phyloP scores from a whole-genome alignment of 257 asterid species.

The Orobanche coerulescens region DNA sequence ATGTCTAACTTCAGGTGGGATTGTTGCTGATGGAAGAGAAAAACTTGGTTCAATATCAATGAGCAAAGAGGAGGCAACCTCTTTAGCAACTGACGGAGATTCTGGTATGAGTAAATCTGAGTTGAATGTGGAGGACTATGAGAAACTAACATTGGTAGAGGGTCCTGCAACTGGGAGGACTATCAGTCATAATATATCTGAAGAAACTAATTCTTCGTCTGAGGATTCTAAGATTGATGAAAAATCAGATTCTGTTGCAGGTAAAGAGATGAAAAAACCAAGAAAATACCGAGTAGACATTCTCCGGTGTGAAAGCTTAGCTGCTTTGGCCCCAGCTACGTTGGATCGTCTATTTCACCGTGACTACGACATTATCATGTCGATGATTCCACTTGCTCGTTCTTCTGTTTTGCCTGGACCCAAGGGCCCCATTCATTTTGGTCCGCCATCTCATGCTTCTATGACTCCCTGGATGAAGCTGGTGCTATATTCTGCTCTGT shows the following conservation, averaged over 20 bases:
- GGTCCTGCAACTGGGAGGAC: conserved; percentile 23
- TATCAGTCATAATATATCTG: conserved; percentile 20
- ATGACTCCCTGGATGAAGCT: conserved; percentile 99
- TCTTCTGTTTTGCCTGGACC: conserved; percentile 96
- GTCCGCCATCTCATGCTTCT: conserved; percentile 93
- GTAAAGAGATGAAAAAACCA: conserved; percentile 45
- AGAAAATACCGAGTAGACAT: conserved; percentile 77
- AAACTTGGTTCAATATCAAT: conserved; percentile 29
- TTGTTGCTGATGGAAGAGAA: conserved; percentile 41
- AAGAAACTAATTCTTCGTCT: conserved; percentile 28
- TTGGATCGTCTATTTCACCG: conserved; percentile 91
- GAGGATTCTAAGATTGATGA: conserved; percentile 43
- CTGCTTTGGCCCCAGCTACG: conserved; percentile 85
- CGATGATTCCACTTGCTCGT: conserved; percentile 97
- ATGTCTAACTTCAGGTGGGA: conserved; percentile 91
- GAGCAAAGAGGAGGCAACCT: conserved; percentile 36
- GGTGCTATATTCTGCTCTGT: conserved; percentile 66
- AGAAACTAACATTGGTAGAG: conserved; percentile 23
- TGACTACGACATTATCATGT: conserved; percentile 85
- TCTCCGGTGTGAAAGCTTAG: conserved; percentile 98
- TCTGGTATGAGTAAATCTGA: conserved; percentile 28
- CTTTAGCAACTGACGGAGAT: conserved; percentile 33
- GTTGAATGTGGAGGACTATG: conserved; percentile 27
- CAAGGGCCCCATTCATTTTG: conserved; percentile 96
- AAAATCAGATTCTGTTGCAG: conserved; percentile 37